Evolutionary conservation across 225 moss, liverwort and hornwort species (phyloP).

Genomic region (Sphagnum tenellum): DNA sequence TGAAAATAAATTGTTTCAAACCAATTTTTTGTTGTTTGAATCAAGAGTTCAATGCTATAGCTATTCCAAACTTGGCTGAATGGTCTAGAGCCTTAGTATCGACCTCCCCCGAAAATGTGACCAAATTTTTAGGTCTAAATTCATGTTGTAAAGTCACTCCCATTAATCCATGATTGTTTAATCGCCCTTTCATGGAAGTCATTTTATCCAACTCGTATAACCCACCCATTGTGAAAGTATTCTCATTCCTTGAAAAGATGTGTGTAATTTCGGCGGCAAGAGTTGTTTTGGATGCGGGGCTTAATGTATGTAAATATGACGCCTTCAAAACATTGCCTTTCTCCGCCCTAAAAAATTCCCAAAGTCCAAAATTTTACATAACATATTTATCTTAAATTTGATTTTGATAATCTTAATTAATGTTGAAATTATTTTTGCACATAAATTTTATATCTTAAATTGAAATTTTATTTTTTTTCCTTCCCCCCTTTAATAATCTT

Average conservation of each 20-base stretch:
- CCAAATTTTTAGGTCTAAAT: constrained; percentile 51
- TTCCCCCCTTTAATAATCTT: too few relatives aligned
- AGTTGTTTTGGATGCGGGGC: constrained; percentile 31
- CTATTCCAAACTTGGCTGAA: constrained; percentile 52
- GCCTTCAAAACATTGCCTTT: constrained; percentile 46
- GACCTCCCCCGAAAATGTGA: constrained; percentile 52
- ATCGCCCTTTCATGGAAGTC: constrained; percentile 38
- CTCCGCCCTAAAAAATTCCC: constrained; percentile 4
- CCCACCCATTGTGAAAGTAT: constrained; percentile 53
- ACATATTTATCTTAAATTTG: too few relatives aligned
- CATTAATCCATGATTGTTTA: constrained; percentile 50
- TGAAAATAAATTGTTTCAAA: too few relatives aligned
- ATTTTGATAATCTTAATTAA: too few relatives aligned
- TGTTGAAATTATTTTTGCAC: too few relatives aligned
- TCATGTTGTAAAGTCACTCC: constrained; percentile 50
- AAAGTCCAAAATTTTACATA: too few relatives aligned
- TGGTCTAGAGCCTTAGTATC: constrained; percentile 56
- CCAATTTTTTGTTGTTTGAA: too few relatives aligned
- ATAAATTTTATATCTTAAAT: too few relatives aligned
- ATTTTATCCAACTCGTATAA: constrained; percentile 49
- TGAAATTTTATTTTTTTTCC: too few relatives aligned
- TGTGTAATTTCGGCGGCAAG: constrained; percentile 47
- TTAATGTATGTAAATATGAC: constrained; percentile 37
- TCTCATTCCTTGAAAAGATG: constrained; percentile 56
- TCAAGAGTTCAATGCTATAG: constrained; percentile 47